These are phyloP conservation scores for Fusarium sp. DNA, from an alignment of 2,329 filamentous ascomycete genomes.

Conservation along the genomic window DNA sequence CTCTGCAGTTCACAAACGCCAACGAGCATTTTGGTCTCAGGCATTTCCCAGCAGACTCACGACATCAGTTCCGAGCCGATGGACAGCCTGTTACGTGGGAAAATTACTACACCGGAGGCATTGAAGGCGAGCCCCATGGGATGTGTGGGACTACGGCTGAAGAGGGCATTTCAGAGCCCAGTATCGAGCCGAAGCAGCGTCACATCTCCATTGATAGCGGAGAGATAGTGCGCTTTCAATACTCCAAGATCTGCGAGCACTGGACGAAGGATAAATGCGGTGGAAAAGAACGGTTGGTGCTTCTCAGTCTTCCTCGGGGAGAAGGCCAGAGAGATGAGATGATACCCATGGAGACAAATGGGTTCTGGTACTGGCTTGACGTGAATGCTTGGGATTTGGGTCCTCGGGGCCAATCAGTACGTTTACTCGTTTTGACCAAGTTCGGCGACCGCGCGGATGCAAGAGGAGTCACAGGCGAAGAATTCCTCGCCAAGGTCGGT, in stretches of 20 bases:
- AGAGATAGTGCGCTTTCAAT: conserved; percentile 78
- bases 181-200: conserved; percentile 65
- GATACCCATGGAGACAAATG: conserved; percentile 80
- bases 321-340: conserved; percentile 76
- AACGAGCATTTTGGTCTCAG: conserved; percentile 85
- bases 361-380: conserved; percentile 85
- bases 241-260: conserved; percentile 82
- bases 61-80: conserved; percentile 80
- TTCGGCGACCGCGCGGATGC: conserved; percentile 62
- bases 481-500: conserved; percentile 59
- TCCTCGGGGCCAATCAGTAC: conserved; percentile 74
- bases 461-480: conserved; percentile 61
- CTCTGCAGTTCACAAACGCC: conserved; percentile 67
- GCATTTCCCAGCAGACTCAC: conserved; percentile 79
- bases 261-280: conserved; percentile 81
- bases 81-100: conserved; percentile 79
- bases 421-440: conserved; percentile 69
- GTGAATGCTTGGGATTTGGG: conserved; percentile 75
- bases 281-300: conserved; percentile 74
- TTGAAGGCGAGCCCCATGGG: conserved; percentile 60
- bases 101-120: conserved; percentile 78
- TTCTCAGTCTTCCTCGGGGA: conserved; percentile 74
- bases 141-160: conserved; percentile 59
- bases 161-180: conserved; percentile 67
- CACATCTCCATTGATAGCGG: conserved; percentile 70